Conservation (phyloP, 2,329 filamentous ascomycete genomes). For the Setomelanomma holmii region DNA sequence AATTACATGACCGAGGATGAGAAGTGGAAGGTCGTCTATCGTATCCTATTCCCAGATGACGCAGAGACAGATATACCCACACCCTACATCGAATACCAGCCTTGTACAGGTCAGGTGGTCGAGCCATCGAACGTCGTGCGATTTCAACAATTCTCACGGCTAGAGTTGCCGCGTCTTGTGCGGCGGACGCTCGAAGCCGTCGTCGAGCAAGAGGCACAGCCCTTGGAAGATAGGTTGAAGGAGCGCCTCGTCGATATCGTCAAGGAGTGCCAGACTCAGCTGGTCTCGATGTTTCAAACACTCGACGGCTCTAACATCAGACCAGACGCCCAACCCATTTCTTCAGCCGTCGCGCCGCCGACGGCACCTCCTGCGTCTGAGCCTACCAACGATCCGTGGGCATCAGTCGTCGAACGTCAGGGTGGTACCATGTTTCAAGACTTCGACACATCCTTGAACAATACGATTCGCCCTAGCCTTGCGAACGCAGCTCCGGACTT, state of each 20-base stretch:
- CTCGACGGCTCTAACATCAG: background rate
- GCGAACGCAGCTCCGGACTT: background rate
- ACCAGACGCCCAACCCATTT: background rate
- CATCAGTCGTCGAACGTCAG: background rate
- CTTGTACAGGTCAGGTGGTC: slow-evolving; percentile 4
- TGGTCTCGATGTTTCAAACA: slow-evolving; percentile 25
- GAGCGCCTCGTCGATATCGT: slow-evolving; percentile 36
- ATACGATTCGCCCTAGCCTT: background rate
- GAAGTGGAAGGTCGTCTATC: slow-evolving; percentile 35
- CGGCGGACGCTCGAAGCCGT: slow-evolving; percentile 31
- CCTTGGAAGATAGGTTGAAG: slow-evolving; percentile 33
- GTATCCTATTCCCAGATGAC: slow-evolving; percentile 34
- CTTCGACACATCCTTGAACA: background rate
- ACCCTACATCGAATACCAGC: slow-evolving; percentile 33
- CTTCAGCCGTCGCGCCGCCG: background rate
- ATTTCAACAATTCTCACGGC: slow-evolving; percentile 34
- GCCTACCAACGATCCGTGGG: background rate
- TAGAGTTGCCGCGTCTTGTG: slow-evolving; percentile 35
- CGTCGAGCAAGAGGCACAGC: slow-evolving; percentile 34
- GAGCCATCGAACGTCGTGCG: slow-evolving; percentile 20
- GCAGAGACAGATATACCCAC: slow-evolving; percentile 26
- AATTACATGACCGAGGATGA: slow-evolving; percentile 28
- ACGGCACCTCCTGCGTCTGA: background rate
- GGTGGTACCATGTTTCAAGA: background rate
- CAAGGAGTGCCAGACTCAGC: slow-evolving; percentile 27